phyloP scores from a whole-genome alignment of 345 rosid species.

The Syzygium aromaticum region DNA sequence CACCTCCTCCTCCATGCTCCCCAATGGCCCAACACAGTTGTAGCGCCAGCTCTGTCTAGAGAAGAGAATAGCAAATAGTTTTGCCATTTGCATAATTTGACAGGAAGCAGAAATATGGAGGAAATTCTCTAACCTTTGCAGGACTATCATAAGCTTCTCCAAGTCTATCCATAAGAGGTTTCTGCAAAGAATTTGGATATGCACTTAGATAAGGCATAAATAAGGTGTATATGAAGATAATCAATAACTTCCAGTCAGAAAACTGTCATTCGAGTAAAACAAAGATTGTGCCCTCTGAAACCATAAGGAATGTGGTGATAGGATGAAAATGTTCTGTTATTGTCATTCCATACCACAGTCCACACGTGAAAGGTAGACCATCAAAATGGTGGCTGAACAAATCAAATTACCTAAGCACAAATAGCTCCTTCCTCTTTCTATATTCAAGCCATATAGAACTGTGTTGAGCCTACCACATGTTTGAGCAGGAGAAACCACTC shows the following conservation, averaged over 20 bases:
- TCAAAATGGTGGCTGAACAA: not conserved
- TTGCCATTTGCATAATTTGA: not conserved
- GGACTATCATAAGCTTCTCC: constrained; percentile 93
- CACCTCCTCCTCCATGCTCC: constrained; percentile 94
- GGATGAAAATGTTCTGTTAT: not conserved
- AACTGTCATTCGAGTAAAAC: not conserved
- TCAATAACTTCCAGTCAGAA: not conserved
- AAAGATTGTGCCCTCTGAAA: not conserved
- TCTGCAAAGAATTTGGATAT: constrained; percentile 37
- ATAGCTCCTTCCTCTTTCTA: not conserved
- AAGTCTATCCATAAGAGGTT: constrained; percentile 84
- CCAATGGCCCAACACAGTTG: constrained; percentile 98
- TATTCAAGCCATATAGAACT: not conserved
- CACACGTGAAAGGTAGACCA: not conserved
- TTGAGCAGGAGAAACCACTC: not conserved
- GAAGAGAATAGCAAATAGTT: not conserved
- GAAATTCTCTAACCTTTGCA: constrained; percentile 55
- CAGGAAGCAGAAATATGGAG: not conserved
- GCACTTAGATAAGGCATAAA: not conserved
- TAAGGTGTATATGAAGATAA: not conserved
- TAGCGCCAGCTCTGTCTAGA: constrained; percentile 78
- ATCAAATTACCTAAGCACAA: not conserved
- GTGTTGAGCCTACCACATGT: not conserved
- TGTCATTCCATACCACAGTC: not conserved
- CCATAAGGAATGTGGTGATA: not conserved